Evolutionary conservation across 2,329 filamentous ascomycete genomes (phyloP), one percentile per base, ranked within the genome.

Genomic region (Botrytis byssoidea): DNA sequence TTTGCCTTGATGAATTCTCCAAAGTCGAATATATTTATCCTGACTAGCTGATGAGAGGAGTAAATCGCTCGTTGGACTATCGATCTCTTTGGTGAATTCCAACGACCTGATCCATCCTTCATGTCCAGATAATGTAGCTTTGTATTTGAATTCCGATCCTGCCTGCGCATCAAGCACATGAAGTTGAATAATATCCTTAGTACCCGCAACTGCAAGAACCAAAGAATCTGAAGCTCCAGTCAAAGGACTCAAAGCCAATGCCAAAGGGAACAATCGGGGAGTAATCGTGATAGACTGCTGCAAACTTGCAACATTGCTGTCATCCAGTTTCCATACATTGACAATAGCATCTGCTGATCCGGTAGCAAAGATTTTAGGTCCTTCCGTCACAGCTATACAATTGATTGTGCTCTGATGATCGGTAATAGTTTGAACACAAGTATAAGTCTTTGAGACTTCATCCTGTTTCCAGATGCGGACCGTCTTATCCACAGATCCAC

Each of bases 11-110:
- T 93, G 92, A 51, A 99, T 84, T 74, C 95, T 90, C 96, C 96
- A 99, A 51, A 99, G 88, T 59, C 96, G 92, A 74, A 98, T 91
- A 79, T 98, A 99, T 83, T 97, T 98, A 83, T 99, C 96, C 82
- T 99, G 96, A 81, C 95, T 98, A 35, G 95, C 95, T 18, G 95
- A 98, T 0, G 95, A 94, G 32, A 99, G 87, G 35, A 98, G 83
- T 6, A 97, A 81, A 81, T 98, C 95, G 70, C 88, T 88, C 0
- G 84, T 82, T 0, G 83, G 77, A 35, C 84, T 83, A 3, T 84
- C 80, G 22, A 83, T 87, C 80, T 96, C 93, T 74, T 85, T 85
- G 1, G 89, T 88, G 77, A 99, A 96, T 76, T 91, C 91, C 20
- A 99, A 85, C 22, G 94, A 95, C 66, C 95, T 88, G 65, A 99